Evolutionary conservation across 305 asterid genomes (phyloP), one percentile per base, ranked within the genome.

Genomic region (Fraxinus sp.): DNA sequence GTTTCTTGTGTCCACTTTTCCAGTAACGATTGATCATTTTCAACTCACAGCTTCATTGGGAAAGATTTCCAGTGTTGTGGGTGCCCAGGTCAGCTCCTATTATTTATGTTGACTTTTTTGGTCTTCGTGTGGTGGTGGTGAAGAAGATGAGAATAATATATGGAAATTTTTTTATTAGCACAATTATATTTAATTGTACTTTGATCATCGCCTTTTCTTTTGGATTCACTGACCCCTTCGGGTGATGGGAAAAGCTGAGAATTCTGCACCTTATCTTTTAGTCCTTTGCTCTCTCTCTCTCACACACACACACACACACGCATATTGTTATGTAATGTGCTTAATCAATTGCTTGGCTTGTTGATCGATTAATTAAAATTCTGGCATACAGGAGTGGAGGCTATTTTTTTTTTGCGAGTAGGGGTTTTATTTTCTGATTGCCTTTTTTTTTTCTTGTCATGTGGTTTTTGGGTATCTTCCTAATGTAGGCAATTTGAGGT

Each of bases 401-500:
- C 1, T 0, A 7, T 59, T 4, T 26, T 11, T 10, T 32, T 32
- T 32, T 32, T 32, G 35, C 0, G 5, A 3, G 35, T 3, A 32
- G 35, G 35, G 35, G 35, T 32, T 3, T 32, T 13, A 28, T 68
- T 26, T 9, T 64, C 18, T 26, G 18, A 26, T 68, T 68, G 74
- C 59, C 59, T 14, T 46, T 49, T 49, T 11, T 32, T 41, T 41
- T 10, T 41, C 57, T 3, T 49, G 59, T 49, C 59, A 49, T 49
- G 18, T 14, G 59, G 18, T 14, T 46, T 46, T 46, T 46, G 57
- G n/a, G 57, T 46, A 46, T 46, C 59, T 14, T 49, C 26, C 82
- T 55, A 22, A 49, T 49, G 8, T 73, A 78, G 82, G 80, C 33
- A 36, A 26, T 80, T 35, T 70, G 46, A 59, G 68, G 75, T 75